Evolutionary conservation across 176 grass and related monocot genomes (phyloP).

Genomic region (Lolium perenne): DNA sequence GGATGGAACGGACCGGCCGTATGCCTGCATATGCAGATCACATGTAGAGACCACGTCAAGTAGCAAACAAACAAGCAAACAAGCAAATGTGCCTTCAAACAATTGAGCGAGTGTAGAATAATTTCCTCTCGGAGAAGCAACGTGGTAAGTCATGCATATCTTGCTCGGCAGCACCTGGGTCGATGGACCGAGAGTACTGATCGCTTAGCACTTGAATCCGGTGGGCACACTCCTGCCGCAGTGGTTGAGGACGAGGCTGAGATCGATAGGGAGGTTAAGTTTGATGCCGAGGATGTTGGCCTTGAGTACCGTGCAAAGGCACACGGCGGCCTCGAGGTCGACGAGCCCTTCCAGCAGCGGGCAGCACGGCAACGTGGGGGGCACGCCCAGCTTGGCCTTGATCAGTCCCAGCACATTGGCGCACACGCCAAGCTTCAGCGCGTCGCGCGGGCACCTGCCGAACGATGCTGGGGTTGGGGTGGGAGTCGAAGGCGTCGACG

Average conservation of each 20-base stretch:
- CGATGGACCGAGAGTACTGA: background rate
- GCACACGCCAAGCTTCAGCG: slow-evolving; percentile 58
- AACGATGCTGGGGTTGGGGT: background rate
- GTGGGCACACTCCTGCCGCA: slow-evolving; percentile 47
- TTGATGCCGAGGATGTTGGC: slow-evolving; percentile 50
- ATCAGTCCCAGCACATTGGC: slow-evolving; percentile 43
- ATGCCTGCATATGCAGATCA: background rate
- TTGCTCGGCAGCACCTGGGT: no score
- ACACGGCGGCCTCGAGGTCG: slow-evolving; percentile 78
- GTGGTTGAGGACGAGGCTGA: slow-evolving; percentile 72
- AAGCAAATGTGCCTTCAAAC: background rate
- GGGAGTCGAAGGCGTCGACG: background rate
- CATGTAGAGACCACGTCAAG: background rate
- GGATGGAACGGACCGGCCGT: background rate
- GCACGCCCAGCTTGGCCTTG: slow-evolving; percentile 46
- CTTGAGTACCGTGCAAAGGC: slow-evolving; percentile 86
- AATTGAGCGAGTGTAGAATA: background rate
- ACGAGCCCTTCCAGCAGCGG: slow-evolving; percentile 81
- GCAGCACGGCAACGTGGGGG: slow-evolving; percentile 64
- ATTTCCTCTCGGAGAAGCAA: background rate
- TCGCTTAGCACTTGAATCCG: slow-evolving; percentile 42
- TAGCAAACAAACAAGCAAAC: background rate
- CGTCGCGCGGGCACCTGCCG: slow-evolving; percentile 55
- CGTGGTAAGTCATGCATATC: background rate
- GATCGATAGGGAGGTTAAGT: slow-evolving; percentile 57